Base-by-base conservation (phyloP, 805 yeast genomes). In the Tetrapisispora phaffii region DNA sequence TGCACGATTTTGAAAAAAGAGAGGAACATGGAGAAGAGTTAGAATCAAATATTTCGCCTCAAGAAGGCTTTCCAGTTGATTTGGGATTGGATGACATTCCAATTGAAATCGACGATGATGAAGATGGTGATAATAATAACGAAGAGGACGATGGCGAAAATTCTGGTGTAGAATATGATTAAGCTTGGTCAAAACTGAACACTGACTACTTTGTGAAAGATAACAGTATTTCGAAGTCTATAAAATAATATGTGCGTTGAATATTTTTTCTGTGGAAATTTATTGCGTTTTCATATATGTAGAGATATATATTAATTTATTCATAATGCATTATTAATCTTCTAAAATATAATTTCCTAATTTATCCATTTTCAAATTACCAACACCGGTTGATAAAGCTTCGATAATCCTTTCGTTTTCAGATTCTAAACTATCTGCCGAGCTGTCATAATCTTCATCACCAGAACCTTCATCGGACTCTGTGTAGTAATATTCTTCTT, bases 311-410 rank as follows among this genome's bases (percentile, higher is more conserved):
- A 17, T 17, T 38, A 9, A 28, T 28, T 28, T 10, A 9, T 4
- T 6, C 13, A 28, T 9, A 28, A 28, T 28, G 31, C 31, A 28
- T 19, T 20, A 12, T 48, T 45, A 55, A 8, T 63, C 67, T 33
- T 82, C 85, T 33, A 85, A 60, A 29, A 84, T 80, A 59, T 85
- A 85, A 63, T 85, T 85, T 34, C 95, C 95, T 38, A 85, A 60
- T 54, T 80, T 83, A 59, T 85, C 95, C 82, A 82, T 79, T 59
- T 82, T 83, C 51, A 85, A 63, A n/a, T 77, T 72, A 39, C 74
- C 70, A 2, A 73, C 75, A 19, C 90, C 93, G 6, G 65, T 60
- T 12, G 79, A 76, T 41, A 85, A 64, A 2, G 90, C 93, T 50
- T 78, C 78, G 22, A 85, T 76, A 57, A 85, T 85, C 56, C 76